Evolutionary conservation across 2,329 filamentous ascomycete genomes (phyloP).

Genomic region (Colletotrichum falcatum): DNA sequence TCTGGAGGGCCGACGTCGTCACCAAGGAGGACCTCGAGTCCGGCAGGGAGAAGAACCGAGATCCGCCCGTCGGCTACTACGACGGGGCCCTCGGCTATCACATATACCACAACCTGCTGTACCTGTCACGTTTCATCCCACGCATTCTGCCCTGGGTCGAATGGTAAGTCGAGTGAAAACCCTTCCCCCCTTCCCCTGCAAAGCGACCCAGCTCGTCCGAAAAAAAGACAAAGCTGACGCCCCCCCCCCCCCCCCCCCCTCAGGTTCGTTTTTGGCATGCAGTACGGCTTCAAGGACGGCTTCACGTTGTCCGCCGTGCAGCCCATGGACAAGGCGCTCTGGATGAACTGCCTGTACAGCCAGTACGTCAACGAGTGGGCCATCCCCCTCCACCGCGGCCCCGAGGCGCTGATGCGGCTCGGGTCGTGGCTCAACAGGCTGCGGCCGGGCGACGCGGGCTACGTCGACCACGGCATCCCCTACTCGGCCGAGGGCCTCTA

Average conservation of each 20-base stretch:
- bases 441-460: slow-evolving; percentile 71
- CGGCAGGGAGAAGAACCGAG: slow-evolving; percentile 68
- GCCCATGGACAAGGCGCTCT: slow-evolving; percentile 80
- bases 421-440: slow-evolving; percentile 84
- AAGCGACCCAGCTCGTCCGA: not conserved
- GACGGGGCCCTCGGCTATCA: slow-evolving; percentile 86
- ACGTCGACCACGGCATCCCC: slow-evolving; percentile 77
- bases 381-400: slow-evolving; percentile 85
- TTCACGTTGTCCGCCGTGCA: slow-evolving; percentile 80
- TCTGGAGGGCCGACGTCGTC: slow-evolving; percentile 88
- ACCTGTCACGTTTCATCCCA: slow-evolving; percentile 81
- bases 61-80: slow-evolving; percentile 80
- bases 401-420: slow-evolving; percentile 85
- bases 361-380: slow-evolving; percentile 99
- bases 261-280: slow-evolving; percentile 95
- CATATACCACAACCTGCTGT: slow-evolving; percentile 92
- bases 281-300: slow-evolving; percentile 88
- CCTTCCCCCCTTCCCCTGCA: not conserved
- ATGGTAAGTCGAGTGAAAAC: slow-evolving; percentile 62
- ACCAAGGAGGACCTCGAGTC: slow-evolving; percentile 70
- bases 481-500: slow-evolving; percentile 84
- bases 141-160: slow-evolving; percentile 88
- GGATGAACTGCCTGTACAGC: slow-evolving; percentile 98
- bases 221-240: not conserved
- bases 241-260: no score